phyloP scores from a whole-genome alignment of 805 yeast species.

The Groenewaldozyma salmanticensis region DNA sequence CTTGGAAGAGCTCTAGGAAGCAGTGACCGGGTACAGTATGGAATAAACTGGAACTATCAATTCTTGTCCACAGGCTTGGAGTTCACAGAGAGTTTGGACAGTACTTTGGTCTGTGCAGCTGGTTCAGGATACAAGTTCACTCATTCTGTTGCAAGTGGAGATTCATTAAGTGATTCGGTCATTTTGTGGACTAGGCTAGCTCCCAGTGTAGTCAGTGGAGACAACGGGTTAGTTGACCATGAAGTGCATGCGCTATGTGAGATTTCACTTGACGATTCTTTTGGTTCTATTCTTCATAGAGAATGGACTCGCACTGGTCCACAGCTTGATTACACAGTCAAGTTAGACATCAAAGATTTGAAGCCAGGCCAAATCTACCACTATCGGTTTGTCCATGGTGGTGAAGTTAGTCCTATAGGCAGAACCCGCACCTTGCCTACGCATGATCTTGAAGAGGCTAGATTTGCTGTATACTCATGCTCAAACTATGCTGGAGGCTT shows the following conservation, averaged over 20 bases:
- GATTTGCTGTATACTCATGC: conserved; percentile 4
- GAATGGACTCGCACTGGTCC: background rate
- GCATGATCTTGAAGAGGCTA: background rate
- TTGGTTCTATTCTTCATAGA: background rate
- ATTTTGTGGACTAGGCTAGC: conserved; percentile 1
- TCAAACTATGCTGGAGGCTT: conserved; percentile 5
- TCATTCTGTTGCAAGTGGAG: conserved; percentile 4
- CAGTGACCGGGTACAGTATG: no score
- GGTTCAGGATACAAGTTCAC: background rate
- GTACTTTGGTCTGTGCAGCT: no score
- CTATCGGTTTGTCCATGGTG: background rate
- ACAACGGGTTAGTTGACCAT: background rate
- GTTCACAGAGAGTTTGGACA: no score
- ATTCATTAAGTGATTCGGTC: background rate
- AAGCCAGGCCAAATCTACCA: background rate
- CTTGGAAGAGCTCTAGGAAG: no score
- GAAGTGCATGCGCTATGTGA: background rate
- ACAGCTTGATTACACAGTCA: conserved; percentile 3
- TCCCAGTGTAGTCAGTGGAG: background rate
- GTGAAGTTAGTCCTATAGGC: background rate
- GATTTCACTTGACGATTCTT: background rate
- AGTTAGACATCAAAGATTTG: background rate
- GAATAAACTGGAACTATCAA: no score
- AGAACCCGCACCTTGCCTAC: background rate
- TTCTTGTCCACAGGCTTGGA: no score